phyloP scores from a whole-genome alignment of 306 rosid species.

The Prunus padus region DNA sequence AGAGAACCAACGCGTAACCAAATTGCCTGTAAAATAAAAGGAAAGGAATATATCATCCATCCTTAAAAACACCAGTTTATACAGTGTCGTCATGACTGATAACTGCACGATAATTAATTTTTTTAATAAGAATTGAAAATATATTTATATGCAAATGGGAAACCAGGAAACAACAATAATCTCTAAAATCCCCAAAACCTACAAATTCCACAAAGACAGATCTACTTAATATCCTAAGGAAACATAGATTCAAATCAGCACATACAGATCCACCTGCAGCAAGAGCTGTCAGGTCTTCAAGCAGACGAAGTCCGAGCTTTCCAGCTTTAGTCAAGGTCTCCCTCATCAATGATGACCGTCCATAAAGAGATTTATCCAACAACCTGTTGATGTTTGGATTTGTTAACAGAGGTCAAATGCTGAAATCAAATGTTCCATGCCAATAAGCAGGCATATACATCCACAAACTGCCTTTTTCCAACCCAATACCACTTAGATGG shows the following conservation, averaged over 20 bases:
- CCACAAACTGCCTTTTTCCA: neutral
- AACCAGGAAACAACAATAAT: conserved; percentile 15
- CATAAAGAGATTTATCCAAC: conserved; percentile 56
- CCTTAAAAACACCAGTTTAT: conserved; percentile 24
- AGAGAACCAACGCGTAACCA: conserved; percentile 76
- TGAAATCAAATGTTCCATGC: conserved; percentile 19
- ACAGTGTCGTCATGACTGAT: conserved; percentile 19
- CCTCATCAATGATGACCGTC: conserved; percentile 58
- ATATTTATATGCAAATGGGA: neutral
- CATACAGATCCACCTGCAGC: conserved; percentile 99
- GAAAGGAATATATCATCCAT: conserved; percentile 25
- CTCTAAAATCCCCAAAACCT: conserved; percentile 19
- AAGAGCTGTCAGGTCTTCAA: conserved; percentile 97
- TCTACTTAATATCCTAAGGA: conserved; percentile 12
- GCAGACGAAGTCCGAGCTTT: conserved; percentile 86
- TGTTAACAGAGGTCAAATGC: conserved; percentile 19
- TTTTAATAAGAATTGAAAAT: neutral
- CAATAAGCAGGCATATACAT: conserved; percentile 14
- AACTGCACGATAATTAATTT: neutral
- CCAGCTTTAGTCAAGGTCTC: conserved; percentile 75
- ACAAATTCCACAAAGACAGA: conserved; percentile 17
- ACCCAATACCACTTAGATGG: neutral
- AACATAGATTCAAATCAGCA: conserved; percentile 52
- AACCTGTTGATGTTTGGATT: conserved; percentile 48
- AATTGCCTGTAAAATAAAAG: conserved; percentile 59